Percentiles rank a stretch among this genome's conserved stretches.
phyloP scores from a whole-genome alignment of 306 rosid species.

The Senna siamea region DNA sequence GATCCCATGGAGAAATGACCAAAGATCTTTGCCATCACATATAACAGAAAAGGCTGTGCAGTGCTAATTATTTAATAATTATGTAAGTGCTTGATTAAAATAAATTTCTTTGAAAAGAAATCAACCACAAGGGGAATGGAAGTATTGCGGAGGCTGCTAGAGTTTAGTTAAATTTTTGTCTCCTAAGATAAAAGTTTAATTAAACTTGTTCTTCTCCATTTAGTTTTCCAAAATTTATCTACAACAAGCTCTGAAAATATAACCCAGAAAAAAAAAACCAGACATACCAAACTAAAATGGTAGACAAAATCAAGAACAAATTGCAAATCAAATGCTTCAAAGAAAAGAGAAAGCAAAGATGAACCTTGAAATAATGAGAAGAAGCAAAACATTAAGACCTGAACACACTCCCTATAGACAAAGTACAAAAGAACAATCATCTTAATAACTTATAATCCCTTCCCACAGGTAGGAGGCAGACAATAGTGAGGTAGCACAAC shows the following conservation, averaged over 20 bases:
- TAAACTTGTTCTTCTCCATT: neutral
- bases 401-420: too few relatives aligned
- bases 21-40: neutral
- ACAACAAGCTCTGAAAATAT: too few relatives aligned
- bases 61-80: neutral
- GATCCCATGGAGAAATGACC: neutral
- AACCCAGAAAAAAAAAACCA: too few relatives aligned
- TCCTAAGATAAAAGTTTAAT: neutral
- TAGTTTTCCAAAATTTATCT: neutral
- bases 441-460: too few relatives aligned
- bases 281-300: neutral
- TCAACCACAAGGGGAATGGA: neutral
- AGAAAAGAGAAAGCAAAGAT: too few relatives aligned
- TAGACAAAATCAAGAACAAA: neutral
- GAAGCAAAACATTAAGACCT: too few relatives aligned
- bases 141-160: neutral
- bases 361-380: too few relatives aligned
- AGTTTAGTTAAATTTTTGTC: too few relatives aligned
- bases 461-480: too few relatives aligned
- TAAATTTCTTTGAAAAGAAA: neutral
- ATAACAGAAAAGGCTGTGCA: neutral
- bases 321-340: neutral
- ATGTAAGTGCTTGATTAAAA: neutral
- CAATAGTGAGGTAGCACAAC: too few relatives aligned
- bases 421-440: too few relatives aligned